These are phyloP conservation scores for Cubamyces lactineus DNA, from an alignment of 768 basidiomycete species.

Conservation along the genomic window DNA sequence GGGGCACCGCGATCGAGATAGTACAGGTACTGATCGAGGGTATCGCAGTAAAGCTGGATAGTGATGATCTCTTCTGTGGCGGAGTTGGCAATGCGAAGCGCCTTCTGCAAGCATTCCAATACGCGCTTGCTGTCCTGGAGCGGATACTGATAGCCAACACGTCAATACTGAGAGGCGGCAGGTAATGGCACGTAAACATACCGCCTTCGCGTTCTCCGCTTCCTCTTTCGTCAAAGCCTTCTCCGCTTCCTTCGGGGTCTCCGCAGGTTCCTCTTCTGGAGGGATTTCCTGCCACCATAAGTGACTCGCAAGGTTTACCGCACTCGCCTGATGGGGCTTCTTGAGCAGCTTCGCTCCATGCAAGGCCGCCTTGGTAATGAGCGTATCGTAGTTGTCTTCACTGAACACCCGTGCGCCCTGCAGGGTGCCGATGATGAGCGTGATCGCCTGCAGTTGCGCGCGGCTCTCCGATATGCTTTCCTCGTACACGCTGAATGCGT, in stretches of 20 bases:
- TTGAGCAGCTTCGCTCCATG: constrained; percentile 96
- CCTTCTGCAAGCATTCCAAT: constrained; percentile 96
- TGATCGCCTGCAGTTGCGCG: constrained; percentile 96
- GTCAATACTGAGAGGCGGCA: background rate
- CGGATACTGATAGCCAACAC: constrained; percentile 55
- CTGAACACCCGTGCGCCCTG: constrained; percentile 91
- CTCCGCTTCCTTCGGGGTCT: constrained; percentile 35
- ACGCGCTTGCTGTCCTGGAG: constrained; percentile 97
- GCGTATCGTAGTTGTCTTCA: constrained; percentile 93
- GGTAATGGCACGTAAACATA: constrained; percentile 20
- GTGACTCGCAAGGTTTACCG: constrained; percentile 93
- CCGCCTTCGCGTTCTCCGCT: constrained; percentile 44
- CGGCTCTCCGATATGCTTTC: constrained; percentile 96
- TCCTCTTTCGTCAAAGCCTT: constrained; percentile 44
- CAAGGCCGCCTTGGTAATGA: constrained; percentile 98
- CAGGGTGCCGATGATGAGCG: constrained; percentile 89
- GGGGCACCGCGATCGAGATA: constrained; percentile 94
- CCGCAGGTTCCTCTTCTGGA: constrained; percentile 47
- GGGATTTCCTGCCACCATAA: constrained; percentile 94
- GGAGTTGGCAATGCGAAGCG: constrained; percentile 92
- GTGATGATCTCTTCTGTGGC: constrained; percentile 97
- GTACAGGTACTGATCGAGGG: constrained; percentile 93
- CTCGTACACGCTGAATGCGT: constrained; percentile 97
- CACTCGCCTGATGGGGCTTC: constrained; percentile 97
- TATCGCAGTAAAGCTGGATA: constrained; percentile 94